Evolutionary conservation across 129 eudicot genomes (phyloP).

Genomic region (Centella asiatica): DNA sequence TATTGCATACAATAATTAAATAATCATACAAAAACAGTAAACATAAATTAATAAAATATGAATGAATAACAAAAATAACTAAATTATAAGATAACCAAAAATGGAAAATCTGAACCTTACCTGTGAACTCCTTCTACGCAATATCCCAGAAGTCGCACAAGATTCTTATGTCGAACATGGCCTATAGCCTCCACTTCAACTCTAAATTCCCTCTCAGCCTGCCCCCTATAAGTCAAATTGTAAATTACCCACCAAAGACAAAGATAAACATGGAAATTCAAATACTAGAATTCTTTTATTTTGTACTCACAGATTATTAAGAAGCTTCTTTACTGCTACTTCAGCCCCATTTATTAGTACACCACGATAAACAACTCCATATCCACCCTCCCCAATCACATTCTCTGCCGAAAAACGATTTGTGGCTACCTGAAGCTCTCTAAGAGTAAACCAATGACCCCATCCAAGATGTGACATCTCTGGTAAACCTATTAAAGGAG

Average conservation of each 20-base stretch:
- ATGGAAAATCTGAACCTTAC: slow-evolving; percentile 18
- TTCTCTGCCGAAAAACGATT: slow-evolving; percentile 53
- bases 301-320: slow-evolving; percentile 76
- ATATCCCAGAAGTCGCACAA: slow-evolving; percentile 93
- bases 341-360: slow-evolving; percentile 68
- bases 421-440: slow-evolving; percentile 87
- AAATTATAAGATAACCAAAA: not conserved
- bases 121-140: slow-evolving; percentile 97
- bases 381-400: slow-evolving; percentile 95
- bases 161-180: slow-evolving; percentile 93
- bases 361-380: slow-evolving; percentile 86
- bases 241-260: slow-evolving; percentile 9
- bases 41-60: too few relatives aligned
- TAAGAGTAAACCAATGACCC: slow-evolving; percentile 98
- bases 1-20: too few relatives aligned
- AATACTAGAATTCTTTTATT: not conserved
- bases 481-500: slow-evolving; percentile 85
- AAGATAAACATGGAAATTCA: not conserved
- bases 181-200: slow-evolving; percentile 98
- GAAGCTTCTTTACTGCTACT: slow-evolving; percentile 91
- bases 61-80: not conserved
- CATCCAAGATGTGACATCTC: slow-evolving; percentile 94
- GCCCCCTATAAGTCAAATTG: slow-evolving; percentile 51
- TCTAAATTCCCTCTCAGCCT: slow-evolving; percentile 92
- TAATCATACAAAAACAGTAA: too few relatives aligned